Evolutionary conservation across 179 eudicot species (phyloP).

Genomic region (Carnegiea gigantea): DNA sequence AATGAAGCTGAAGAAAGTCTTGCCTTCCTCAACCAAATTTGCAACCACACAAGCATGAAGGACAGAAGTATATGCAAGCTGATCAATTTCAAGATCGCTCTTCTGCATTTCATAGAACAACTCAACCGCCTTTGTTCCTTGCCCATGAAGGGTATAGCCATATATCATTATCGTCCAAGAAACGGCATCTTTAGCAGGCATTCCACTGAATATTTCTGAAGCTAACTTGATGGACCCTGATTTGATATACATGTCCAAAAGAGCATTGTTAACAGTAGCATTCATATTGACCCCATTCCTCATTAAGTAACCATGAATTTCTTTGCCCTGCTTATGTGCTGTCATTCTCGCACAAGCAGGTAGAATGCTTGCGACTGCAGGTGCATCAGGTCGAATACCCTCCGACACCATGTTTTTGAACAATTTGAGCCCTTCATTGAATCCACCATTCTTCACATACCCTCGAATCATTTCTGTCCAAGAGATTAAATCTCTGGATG

Average conservation of each 20-base stretch:
- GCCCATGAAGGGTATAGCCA: slow-evolving; percentile 64
- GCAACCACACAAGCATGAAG: slow-evolving; percentile 64
- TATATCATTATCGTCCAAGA: slow-evolving; percentile 77
- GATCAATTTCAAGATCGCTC: slow-evolving; percentile 39
- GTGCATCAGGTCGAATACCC: slow-evolving; percentile 51
- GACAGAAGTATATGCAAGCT: slow-evolving; percentile 40
- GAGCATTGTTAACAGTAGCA: slow-evolving; percentile 52
- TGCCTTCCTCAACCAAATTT: slow-evolving; percentile 56
- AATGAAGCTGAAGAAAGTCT: slow-evolving; percentile 39
- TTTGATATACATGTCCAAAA: slow-evolving; percentile 77
- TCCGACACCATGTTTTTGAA: slow-evolving; percentile 52
- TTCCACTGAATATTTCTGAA: slow-evolving; percentile 41
- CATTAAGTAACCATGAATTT: slow-evolving; percentile 62
- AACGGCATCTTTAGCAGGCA: slow-evolving; percentile 50
- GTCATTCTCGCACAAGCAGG: slow-evolving; percentile 84
- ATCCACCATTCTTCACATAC: slow-evolving; percentile 67
- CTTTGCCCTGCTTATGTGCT: slow-evolving; percentile 69
- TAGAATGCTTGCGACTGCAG: slow-evolving; percentile 53
- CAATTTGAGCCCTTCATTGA: slow-evolving; percentile 66
- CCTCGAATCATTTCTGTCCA: slow-evolving; percentile 74
- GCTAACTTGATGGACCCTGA: slow-evolving; percentile 64
- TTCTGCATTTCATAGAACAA: slow-evolving; percentile 51
- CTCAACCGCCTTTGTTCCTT: slow-evolving; percentile 49
- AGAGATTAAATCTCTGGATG: slow-evolving; percentile 58
- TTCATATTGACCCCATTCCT: slow-evolving; percentile 53